A percentile compares a stretch with the other conserved stretches of the same genome.
These are phyloP conservation scores for Solanum chiquidenum DNA, from an alignment of 257 asterid genomes.

Conservation along the genomic window DNA sequence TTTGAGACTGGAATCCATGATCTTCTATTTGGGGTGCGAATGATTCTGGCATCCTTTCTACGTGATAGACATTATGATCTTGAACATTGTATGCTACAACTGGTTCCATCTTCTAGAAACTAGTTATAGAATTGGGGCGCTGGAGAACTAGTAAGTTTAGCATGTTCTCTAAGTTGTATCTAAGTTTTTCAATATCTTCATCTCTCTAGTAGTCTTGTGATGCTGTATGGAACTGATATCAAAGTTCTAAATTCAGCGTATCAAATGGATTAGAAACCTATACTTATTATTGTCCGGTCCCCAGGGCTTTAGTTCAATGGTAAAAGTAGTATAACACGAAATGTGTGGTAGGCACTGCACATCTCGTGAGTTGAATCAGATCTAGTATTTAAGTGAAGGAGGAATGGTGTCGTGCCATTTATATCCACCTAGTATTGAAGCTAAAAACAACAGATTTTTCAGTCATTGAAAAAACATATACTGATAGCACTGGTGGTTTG, in stretches of 20 bases:
- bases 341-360: background rate
- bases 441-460: background rate
- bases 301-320: background rate
- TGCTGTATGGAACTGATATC: background rate
- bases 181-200: background rate
- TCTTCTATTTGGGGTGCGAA: background rate
- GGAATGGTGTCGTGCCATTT: background rate
- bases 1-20: background rate
- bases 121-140: background rate
- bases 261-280: background rate
- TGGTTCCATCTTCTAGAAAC: background rate
- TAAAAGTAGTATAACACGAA: background rate
- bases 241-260: background rate
- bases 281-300: background rate
- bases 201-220: background rate
- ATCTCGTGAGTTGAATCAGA: background rate
- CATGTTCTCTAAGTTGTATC: background rate
- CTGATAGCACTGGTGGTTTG: background rate
- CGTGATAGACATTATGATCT: background rate
- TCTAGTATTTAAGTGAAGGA: background rate
- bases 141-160: background rate
- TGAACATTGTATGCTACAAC: background rate
- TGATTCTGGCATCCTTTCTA: background rate
- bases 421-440: background rate
- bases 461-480: background rate